Base-by-base conservation (phyloP, 2,329 filamentous ascomycete genomes). In the Aspergillus cejpii region DNA sequence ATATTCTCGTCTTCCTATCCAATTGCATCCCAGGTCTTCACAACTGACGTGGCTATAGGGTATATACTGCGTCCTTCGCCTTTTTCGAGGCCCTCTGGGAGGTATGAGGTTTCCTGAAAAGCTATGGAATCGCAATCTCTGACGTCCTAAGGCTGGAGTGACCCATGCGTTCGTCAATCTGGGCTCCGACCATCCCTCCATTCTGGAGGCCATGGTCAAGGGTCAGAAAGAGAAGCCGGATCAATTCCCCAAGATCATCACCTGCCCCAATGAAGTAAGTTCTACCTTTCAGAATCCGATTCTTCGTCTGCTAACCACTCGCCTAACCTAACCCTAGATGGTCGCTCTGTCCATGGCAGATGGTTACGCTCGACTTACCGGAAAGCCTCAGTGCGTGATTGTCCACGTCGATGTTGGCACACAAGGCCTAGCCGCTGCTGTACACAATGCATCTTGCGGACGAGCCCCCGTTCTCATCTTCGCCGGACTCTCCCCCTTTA, bases 341-440 rank as follows among this genome's bases (percentile, higher is more conserved):
- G 85, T 90, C 5, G 86, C 86, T 20, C 77, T 91, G 57, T 90
- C 85, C 47, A 87, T 88, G 83, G 86, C 86, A 11, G 86, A 91
- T 63, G 86, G 86, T 41, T 89, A 86, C 59, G 85, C 86, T 28
- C 77, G 84, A 23, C 65, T 86, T 28, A 87, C 82, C 5, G 79
- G 79, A 42, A 79, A 84, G 54, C 83, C 85, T 0, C 85, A 90
- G 66, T 83, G 79, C 48, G 85, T 90, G 10, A 84, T 90, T 50
- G 78, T 90, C 2, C 85, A 90, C 57, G 85, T 90, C 45, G 85
- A 91, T 55, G 85, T 90, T 14, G 86, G 86, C 20, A 91, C 86
- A 0, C 86, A 90, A 63, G 85, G 82, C 6, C 75, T 91, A 1
- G 85, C 80, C 20, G 84, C 84, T 2, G 86, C 85, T 0, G 80